Base-by-base conservation (phyloP, 2,329 filamentous ascomycete species). In the Colletotrichum siamense region DNA sequence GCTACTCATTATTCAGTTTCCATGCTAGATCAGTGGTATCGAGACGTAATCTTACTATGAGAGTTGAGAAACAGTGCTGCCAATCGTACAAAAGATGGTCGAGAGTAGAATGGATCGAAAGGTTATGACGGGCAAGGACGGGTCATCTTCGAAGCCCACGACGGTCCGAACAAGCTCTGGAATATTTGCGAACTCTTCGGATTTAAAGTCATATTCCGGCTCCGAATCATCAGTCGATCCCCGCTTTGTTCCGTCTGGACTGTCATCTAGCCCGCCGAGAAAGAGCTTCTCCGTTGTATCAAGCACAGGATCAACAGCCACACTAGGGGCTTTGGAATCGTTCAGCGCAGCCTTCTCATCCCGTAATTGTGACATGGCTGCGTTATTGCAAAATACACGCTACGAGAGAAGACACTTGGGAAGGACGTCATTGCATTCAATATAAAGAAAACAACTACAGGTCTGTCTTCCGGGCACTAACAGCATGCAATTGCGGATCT, bases 41-140 rank as follows among this genome's bases (percentile, higher is more conserved):
- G n/a, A 24, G 4, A 16, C 2, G 15, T 6, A 6, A 12, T 65
- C 55, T 36, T 62, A 76, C 73, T 76, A 76, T 32, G 69, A 76
- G 9, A 76, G 69, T 10, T 76, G 69, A 13, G 73, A 73, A 5
- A 73, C 61, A 16, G 63, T 59, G 24, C 73, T 76, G 7, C 73
- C 73, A n/a, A 68, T 57, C 4, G 44, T 44, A 16, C 73, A 76
- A 24, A 76, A 76, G 16, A 75, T 3, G 12, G 73, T 44, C 7
- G 88, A 90, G 4, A 92, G 80, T 78, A 92, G 90, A 3, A 92
- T 91, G 79, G 91, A 92, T 30, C 91, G 88, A 78, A 92, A 92
- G 2, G 91, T 92, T 26, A 92, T 83, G 15, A 89, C 91, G 1
- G 89, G 88, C 32, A 91, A 83, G 5, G 83, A 87, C 1, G 90